Conservation (phyloP, 768 basidiomycete species). For the Pisolithus sp. region DNA sequence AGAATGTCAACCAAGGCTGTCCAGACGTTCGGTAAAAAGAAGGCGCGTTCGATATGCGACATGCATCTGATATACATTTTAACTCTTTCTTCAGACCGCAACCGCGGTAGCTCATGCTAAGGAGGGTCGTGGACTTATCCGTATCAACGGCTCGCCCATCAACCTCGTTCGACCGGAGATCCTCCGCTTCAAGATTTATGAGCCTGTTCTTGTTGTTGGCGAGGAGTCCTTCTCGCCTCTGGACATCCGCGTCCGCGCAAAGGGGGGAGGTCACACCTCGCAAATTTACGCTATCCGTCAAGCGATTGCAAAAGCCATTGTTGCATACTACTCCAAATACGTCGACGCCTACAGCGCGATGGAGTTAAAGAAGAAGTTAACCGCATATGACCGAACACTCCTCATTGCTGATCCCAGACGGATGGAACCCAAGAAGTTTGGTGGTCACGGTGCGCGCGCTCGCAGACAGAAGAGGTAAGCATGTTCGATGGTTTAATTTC, state of each 20-base stretch:
- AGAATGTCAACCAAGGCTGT: constrained; percentile 86
- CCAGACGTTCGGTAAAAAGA: constrained; percentile 99
- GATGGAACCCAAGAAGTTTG: constrained; percentile 99
- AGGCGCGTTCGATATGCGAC: constrained; percentile 44
- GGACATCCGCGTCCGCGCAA: constrained; percentile 96
- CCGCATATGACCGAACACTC: constrained; percentile 88
- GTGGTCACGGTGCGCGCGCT: constrained; percentile 96
- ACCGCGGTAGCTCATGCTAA: constrained; percentile 96
- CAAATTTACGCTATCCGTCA: constrained; percentile 99
- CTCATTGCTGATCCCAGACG: constrained; percentile 92
- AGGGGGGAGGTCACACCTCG: constrained; percentile 98
- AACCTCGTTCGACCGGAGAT: constrained; percentile 92
- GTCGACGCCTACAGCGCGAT: constrained; percentile 95
- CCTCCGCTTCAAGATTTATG: constrained; percentile 97
- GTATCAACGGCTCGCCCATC: constrained; percentile 96
- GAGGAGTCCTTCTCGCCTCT: constrained; percentile 81
- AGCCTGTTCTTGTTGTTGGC: constrained; percentile 90
- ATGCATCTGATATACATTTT: neutral
- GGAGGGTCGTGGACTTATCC: constrained; percentile 93
- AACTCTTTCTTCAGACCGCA: constrained; percentile 61
- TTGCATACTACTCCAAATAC: constrained; percentile 99
- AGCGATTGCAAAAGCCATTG: constrained; percentile 95
- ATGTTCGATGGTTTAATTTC: constrained; percentile 3
- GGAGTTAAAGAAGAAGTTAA: constrained; percentile 96
- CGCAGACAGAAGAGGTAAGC: constrained; percentile 92